These are phyloP conservation scores for Mucor plumbeus DNA, from an alignment of 371 early-diverging fungal species.

Conservation along the genomic window DNA sequence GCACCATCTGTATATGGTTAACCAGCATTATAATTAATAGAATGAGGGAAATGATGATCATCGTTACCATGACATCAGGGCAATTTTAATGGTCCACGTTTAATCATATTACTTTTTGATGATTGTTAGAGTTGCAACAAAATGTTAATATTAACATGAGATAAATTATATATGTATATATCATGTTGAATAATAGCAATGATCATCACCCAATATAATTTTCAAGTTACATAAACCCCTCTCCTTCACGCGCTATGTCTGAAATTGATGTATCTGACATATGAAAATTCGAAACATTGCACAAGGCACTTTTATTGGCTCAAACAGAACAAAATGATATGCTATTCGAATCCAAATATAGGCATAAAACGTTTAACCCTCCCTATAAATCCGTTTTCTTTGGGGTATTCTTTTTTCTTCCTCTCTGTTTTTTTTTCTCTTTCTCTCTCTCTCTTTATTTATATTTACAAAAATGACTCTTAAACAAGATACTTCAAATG, in stretches of 20 bases:
- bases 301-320: not conserved
- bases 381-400: not conserved
- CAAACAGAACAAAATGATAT: not conserved
- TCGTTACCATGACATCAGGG: not conserved
- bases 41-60: not conserved
- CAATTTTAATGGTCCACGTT: not conserved
- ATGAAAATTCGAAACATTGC: constrained; percentile 3
- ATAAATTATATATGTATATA: not conserved
- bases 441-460: not conserved
- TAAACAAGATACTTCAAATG: not conserved
- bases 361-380: constrained; percentile 9
- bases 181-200: not conserved
- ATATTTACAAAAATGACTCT: not conserved
- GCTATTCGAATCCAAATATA: not conserved
- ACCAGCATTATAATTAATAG: not conserved
- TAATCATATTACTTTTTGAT: not conserved
- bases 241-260: not conserved
- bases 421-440: not conserved
- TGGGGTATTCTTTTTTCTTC: not conserved
- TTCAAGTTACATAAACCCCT: not conserved
- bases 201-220: not conserved
- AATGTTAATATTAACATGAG: not conserved
- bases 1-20: not conserved
- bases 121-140: not conserved
- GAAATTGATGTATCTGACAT: not conserved